Evolutionary conservation across 257 asterid species (phyloP).

Genomic region (Solanum ossicruentum): DNA sequence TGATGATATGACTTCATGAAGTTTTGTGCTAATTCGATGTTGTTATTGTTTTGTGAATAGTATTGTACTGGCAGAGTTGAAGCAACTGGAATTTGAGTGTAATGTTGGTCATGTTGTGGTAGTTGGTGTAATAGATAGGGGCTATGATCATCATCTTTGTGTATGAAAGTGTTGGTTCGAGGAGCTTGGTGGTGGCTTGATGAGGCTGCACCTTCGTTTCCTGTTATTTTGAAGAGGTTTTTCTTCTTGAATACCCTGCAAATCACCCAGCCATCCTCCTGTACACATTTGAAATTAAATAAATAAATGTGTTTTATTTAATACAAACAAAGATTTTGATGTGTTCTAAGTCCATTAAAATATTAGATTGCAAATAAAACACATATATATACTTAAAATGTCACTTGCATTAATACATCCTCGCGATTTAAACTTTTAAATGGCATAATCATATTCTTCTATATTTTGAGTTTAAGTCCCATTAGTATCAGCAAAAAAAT

Average conservation of each 20-base stretch:
- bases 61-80: not conserved
- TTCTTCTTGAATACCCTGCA: slow-evolving; percentile 94
- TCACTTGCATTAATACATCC: too few relatives aligned
- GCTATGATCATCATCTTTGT: not conserved
- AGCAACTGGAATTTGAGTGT: slow-evolving; percentile 10
- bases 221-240: slow-evolving; percentile 49
- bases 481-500: not conserved
- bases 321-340: too few relatives aligned
- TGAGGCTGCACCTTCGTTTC: slow-evolving; percentile 3
- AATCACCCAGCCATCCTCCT: slow-evolving; percentile 96
- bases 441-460: not conserved
- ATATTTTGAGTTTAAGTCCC: rapidly evolving
- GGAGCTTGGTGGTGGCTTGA: not conserved
- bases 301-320: too few relatives aligned
- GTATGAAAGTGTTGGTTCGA: slow-evolving; percentile 16
- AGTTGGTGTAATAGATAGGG: slow-evolving; percentile 10
- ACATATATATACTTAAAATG: not conserved
- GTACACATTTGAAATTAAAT: not conserved
- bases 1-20: slow-evolving; percentile 12
- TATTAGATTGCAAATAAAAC: not conserved
- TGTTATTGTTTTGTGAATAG: slow-evolving; percentile 14
- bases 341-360: not conserved
- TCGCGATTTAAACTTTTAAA: not conserved
- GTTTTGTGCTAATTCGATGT: slow-evolving; percentile 31
- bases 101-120: slow-evolving; percentile 9